Conservation (phyloP, 129 eudicot species). For the Tagetes erecta region DNA sequence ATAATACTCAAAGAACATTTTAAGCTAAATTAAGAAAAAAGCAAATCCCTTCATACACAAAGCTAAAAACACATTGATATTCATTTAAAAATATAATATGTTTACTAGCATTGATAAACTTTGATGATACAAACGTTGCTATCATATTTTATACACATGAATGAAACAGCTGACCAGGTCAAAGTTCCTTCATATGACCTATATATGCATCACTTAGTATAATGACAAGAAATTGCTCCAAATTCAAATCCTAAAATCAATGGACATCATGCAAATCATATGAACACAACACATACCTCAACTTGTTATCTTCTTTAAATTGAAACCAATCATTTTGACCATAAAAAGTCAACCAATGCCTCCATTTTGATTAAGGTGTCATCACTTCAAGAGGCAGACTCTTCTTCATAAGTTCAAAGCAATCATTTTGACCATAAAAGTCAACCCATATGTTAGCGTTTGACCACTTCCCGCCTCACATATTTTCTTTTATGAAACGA, state of each 20-base stretch:
- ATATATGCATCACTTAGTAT: conserved; percentile 8
- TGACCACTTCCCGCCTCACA: conserved; percentile 40
- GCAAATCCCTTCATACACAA: too few relatives aligned
- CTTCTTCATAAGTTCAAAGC: background rate
- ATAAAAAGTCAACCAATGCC: conserved; percentile 2
- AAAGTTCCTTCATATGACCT: conserved; percentile 14
- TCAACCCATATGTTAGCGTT: background rate
- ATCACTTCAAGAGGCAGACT: conserved; percentile 8
- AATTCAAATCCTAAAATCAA: background rate
- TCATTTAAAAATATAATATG: background rate
- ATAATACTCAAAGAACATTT: too few relatives aligned
- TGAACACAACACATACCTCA: background rate
- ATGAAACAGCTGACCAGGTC: background rate
- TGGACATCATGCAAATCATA: conserved; percentile 6
- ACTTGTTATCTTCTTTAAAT: background rate
- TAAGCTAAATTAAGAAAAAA: too few relatives aligned
- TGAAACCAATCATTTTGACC: conserved; percentile 7
- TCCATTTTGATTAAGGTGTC: background rate
- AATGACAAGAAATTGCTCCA: too few relatives aligned
- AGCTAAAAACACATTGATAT: background rate
- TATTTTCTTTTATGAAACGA: conserved; percentile 33
- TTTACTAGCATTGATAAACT: background rate
- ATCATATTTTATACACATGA: background rate
- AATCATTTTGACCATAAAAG: too few relatives aligned
- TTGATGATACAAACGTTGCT: background rate